phyloP scores from a whole-genome alignment of 805 yeast species.

The Candida parachauliodes region DNA sequence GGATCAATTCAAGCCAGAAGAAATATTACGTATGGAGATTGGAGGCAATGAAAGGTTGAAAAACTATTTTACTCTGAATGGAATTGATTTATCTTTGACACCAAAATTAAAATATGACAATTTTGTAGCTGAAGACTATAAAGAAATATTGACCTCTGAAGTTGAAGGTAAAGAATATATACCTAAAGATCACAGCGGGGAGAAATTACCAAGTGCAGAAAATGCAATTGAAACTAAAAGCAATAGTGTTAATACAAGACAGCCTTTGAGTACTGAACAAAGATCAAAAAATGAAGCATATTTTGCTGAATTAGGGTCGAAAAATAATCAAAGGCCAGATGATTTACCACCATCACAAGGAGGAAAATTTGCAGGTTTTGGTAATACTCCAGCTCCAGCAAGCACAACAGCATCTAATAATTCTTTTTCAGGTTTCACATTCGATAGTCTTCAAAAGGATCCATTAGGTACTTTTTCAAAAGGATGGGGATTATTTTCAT shows the following conservation, averaged over 20 bases:
- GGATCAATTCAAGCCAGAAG: constrained; percentile 98
- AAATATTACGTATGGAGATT: constrained; percentile 81
- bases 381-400: constrained; percentile 64
- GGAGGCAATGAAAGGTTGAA: constrained; percentile 87
- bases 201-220: constrained; percentile 32
- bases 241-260: constrained; percentile 39
- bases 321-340: constrained; percentile 70
- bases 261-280: constrained; percentile 28
- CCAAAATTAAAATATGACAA: constrained; percentile 80
- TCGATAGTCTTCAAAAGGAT: constrained; percentile 71
- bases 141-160: constrained; percentile 69
- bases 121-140: constrained; percentile 91
- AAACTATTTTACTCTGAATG: constrained; percentile 65
- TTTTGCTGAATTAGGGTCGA: constrained; percentile 74
- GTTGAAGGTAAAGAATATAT: constrained; percentile 71
- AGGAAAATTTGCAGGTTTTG: constrained; percentile 90
- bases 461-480: constrained; percentile 87
- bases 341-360: constrained; percentile 90
- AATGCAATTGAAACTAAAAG: constrained; percentile 10
- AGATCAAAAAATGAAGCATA: constrained; percentile 73
- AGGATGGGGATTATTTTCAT: constrained; percentile 93
- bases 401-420: constrained; percentile 23
- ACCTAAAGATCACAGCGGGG: constrained; percentile 57
- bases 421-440: constrained; percentile 52
- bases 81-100: constrained; percentile 61